phyloP scores from a whole-genome alignment of 1,139 yeast genomes.

The Spencermartinsiella ligniputridi region DNA sequence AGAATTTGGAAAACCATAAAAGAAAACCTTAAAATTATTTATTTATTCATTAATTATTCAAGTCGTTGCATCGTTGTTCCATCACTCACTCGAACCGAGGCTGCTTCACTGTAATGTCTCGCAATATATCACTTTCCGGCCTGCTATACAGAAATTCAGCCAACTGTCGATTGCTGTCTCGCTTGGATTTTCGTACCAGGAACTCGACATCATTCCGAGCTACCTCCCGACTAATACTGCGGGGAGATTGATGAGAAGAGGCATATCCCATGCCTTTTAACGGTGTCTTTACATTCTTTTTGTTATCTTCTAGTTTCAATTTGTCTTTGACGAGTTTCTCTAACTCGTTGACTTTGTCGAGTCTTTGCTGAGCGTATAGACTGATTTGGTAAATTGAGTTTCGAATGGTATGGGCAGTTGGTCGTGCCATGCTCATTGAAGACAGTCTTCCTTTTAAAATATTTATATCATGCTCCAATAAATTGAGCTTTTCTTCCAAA shows the following conservation, averaged over 20 bases:
- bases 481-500: conserved; percentile 17
- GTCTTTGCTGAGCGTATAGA: conserved; percentile 10
- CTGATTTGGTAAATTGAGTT: conserved; percentile 16
- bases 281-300: background rate
- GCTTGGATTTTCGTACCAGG: background rate
- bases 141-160: background rate
- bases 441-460: conserved; percentile 21
- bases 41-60: background rate
- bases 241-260: background rate
- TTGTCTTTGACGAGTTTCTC: background rate
- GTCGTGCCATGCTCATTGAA: conserved; percentile 9
- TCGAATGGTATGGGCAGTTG: conserved; percentile 15
- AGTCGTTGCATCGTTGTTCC: no score
- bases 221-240: background rate
- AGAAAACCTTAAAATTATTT: background rate
- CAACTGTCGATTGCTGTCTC: background rate
- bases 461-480: conserved; percentile 21
- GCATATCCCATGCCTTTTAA: background rate
- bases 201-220: background rate
- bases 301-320: background rate
- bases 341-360: conserved; percentile 8
- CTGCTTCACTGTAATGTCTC: background rate
- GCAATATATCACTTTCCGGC: background rate
- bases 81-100: conserved; percentile 1
- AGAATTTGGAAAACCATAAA: conserved; percentile 17